Conservation (phyloP, 306 rosid genomes). For the Ziziphus jujuba region DNA sequence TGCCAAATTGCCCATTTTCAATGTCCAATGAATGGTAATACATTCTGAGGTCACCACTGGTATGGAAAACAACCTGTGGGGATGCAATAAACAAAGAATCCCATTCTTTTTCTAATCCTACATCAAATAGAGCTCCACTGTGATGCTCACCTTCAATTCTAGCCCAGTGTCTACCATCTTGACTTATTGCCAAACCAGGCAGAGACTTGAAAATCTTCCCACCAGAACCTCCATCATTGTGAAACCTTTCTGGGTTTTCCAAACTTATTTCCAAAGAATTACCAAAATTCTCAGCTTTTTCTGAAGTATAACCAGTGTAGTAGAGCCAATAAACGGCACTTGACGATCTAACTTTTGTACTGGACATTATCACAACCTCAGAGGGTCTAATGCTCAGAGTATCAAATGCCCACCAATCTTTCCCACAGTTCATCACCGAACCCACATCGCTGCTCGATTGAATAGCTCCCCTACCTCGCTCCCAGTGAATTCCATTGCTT, state of each 20-base stretch:
- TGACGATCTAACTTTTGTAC: slow-evolving; percentile 55
- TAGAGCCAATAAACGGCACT: slow-evolving; percentile 78
- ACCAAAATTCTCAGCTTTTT: slow-evolving; percentile 35
- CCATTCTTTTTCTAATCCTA: slow-evolving; percentile 66
- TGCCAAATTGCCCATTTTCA: slow-evolving; percentile 42
- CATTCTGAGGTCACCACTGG: slow-evolving; percentile 70
- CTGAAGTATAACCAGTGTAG: slow-evolving; percentile 55
- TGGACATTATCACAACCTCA: slow-evolving; percentile 74
- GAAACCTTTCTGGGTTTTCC: slow-evolving; percentile 47
- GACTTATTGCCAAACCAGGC: slow-evolving; percentile 81
- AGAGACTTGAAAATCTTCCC: slow-evolving; percentile 50
- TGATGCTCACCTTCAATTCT: slow-evolving; percentile 88
- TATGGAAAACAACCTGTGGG: slow-evolving; percentile 69
- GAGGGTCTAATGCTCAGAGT: slow-evolving; percentile 65
- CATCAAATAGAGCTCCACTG: slow-evolving; percentile 76
- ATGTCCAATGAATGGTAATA: slow-evolving; percentile 77
- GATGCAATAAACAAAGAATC: slow-evolving; percentile 62
- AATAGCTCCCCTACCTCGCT: slow-evolving; percentile 57
- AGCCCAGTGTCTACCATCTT: slow-evolving; percentile 89
- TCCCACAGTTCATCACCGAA: slow-evolving; percentile 52
- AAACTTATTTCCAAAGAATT: slow-evolving; percentile 26
- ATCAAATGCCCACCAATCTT: slow-evolving; percentile 85
- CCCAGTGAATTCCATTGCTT: slow-evolving; percentile 87
- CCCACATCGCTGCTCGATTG: slow-evolving; percentile 59
- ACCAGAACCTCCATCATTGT: slow-evolving; percentile 12